Evolutionary conservation across 805 yeast genomes (phyloP).

Genomic region (Kluyveromyces dobzhanskii): DNA sequence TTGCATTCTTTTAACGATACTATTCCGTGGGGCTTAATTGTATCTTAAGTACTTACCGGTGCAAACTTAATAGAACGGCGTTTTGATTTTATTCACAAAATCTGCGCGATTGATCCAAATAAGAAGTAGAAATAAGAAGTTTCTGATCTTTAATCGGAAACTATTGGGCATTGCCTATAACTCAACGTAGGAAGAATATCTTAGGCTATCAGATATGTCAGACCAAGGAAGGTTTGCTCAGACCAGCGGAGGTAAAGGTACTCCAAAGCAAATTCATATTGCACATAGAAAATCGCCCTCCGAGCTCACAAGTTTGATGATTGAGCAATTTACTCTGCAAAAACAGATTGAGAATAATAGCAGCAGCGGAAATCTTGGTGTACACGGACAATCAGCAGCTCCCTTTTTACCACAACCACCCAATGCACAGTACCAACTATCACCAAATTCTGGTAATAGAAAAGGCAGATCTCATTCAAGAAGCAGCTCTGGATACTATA

Average conservation of each 20-base stretch:
- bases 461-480: constrained; percentile 31
- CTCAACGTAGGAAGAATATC: too few species aligned
- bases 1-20: too few species aligned
- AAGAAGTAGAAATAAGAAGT: too few species aligned
- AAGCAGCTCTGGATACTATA: constrained; percentile 28
- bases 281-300: constrained; percentile 98
- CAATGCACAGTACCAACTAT: constrained; percentile 20
- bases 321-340: constrained; percentile 80
- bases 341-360: constrained; percentile 68
- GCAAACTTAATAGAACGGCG: too few species aligned
- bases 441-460: constrained; percentile 10
- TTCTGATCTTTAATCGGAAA: too few species aligned
- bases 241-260: constrained; percentile 32
- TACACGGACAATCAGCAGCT: constrained; percentile 65
- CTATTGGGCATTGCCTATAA: too few species aligned
- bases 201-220: too few species aligned
- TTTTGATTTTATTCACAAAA: too few species aligned
- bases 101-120: too few species aligned
- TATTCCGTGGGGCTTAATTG: too few species aligned
- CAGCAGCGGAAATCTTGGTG: constrained; percentile 30
- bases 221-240: constrained; percentile 18
- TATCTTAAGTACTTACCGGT: too few species aligned
- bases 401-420: constrained; percentile 24
- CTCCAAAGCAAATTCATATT: constrained; percentile 66
- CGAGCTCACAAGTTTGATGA: constrained; percentile 86